Evolutionary conservation across 495 filamentous ascomycete species (phyloP).

Genomic region (Aspergillus coremiiformis): DNA sequence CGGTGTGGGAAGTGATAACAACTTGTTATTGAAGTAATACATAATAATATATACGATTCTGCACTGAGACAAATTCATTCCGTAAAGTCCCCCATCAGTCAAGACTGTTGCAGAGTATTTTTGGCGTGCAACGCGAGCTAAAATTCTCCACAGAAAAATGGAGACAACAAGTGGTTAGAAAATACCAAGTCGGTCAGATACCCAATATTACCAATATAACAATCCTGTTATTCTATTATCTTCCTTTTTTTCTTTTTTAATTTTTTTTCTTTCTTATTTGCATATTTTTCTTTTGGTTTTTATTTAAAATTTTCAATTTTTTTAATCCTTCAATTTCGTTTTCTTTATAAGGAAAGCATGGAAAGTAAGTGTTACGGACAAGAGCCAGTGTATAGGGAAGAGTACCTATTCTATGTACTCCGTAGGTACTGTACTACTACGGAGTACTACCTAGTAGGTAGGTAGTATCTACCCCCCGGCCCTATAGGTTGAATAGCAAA

Average conservation of each 20-base stretch:
- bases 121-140: neutral
- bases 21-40: neutral
- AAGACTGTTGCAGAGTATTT: neutral
- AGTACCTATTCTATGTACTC: too few relatives aligned
- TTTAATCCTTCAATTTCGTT: neutral
- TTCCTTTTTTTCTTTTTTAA: too few relatives aligned
- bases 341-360: neutral
- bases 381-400: too few relatives aligned
- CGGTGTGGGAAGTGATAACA: neutral
- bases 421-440: too few relatives aligned
- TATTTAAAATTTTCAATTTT: too few relatives aligned
- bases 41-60: neutral
- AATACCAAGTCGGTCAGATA: neutral
- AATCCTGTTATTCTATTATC: too few relatives aligned
- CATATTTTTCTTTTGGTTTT: too few relatives aligned
- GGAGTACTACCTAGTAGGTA: too few relatives aligned
- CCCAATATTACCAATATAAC: neutral
- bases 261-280: too few relatives aligned
- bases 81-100: neutral
- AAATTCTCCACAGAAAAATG: neutral
- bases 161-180: neutral
- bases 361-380: too few relatives aligned
- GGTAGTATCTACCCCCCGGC: too few relatives aligned
- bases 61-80: neutral
- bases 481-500: neutral